phyloP scores from a whole-genome alignment of 345 rosid species.

The Populus tremula region DNA sequence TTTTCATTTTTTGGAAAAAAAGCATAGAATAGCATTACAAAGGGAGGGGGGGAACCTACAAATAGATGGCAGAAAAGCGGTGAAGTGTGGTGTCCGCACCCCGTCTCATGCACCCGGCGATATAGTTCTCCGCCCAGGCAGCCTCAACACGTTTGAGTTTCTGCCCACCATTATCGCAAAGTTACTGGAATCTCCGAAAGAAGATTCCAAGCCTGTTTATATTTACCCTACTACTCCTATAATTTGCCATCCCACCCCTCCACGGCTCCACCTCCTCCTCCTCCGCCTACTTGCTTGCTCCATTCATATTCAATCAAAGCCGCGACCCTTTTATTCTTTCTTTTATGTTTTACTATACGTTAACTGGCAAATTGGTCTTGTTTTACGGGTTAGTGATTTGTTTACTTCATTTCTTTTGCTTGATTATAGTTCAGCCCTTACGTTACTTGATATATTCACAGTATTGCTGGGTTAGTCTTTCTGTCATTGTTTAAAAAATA shows the following conservation, averaged over 20 bases:
- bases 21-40: no score
- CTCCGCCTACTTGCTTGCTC: neutral
- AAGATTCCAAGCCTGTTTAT: slow-evolving; percentile 1
- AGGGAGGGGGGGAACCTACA: no score
- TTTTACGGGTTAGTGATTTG: neutral
- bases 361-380: neutral
- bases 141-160: neutral
- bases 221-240: neutral
- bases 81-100: neutral
- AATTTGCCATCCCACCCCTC: neutral
- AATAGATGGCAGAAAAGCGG: no score
- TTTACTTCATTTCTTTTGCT: neutral
- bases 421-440: neutral
- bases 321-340: no score
- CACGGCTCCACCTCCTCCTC: neutral
- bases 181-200: neutral
- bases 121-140: neutral
- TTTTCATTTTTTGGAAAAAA: no score
- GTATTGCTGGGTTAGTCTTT: no score
- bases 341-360: neutral
- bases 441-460: neutral
- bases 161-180: neutral
- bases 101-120: neutral
- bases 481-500: neutral
- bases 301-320: neutral